Conservation (phyloP, 805 yeast species). For the Nakazawaea wickerhamii region DNA sequence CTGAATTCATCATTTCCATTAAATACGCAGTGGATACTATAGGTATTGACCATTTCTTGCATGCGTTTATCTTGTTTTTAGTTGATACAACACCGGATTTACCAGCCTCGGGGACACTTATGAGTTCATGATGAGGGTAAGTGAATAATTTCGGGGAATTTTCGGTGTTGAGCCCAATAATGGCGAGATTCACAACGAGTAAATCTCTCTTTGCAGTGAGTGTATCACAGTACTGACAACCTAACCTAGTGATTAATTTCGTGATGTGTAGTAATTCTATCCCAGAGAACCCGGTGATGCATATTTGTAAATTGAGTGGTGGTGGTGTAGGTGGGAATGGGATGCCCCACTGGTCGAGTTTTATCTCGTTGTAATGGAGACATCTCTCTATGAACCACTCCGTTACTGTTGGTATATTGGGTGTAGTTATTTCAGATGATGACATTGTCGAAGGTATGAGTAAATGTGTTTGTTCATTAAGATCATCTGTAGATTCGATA, state of each 20-base stretch:
- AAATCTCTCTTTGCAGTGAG: conserved; percentile 49
- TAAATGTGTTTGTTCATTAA: conserved; percentile 20
- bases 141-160: conserved; percentile 39
- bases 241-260: conserved; percentile 51
- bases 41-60: conserved; percentile 53
- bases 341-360: conserved; percentile 58
- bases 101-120: conserved; percentile 21
- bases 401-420: conserved; percentile 41
- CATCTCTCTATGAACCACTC: conserved; percentile 82
- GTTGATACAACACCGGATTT: conserved; percentile 34
- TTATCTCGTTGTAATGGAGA: conserved; percentile 46
- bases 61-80: conserved; percentile 50
- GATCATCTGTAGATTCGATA: conserved; percentile 20
- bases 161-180: conserved; percentile 34
- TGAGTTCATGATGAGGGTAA: conserved; percentile 22
- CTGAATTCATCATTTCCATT: conserved; percentile 43
- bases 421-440: conserved; percentile 15
- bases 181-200: conserved; percentile 46
- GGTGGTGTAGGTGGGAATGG: conserved; percentile 35
- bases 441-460: conserved; percentile 23
- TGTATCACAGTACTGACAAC: conserved; percentile 44
- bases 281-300: conserved; percentile 66
- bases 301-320: conserved; percentile 23
- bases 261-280: conserved; percentile 67
- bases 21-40: conserved; percentile 50